Evolutionary conservation across 345 rosid species (phyloP).

Genomic region (Melaleuca alternifolia): DNA sequence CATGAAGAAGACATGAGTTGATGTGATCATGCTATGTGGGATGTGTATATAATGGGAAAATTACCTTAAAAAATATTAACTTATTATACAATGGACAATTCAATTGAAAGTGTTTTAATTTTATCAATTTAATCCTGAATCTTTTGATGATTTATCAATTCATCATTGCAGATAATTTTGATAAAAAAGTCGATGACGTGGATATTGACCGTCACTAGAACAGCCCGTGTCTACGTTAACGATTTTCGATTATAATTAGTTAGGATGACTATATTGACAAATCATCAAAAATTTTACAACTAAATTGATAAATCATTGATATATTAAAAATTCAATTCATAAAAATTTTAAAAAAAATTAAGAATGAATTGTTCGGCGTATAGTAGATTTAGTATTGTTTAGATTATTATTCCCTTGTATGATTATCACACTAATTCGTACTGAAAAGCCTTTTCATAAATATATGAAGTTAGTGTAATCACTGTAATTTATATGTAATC

Average conservation of each 20-base stretch:
- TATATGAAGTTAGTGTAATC: neutral
- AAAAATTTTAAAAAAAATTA: neutral
- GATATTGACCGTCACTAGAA: neutral
- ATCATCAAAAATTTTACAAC: neutral
- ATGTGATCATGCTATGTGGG: neutral
- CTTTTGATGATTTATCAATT: neutral
- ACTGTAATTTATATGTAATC: too few relatives aligned
- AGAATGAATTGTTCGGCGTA: rapidly evolving
- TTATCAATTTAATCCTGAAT: neutral
- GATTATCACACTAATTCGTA: neutral
- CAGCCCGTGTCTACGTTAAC: rapidly evolving
- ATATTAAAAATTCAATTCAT: neutral
- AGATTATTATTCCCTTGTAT: neutral
- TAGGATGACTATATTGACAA: neutral
- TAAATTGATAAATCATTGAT: neutral
- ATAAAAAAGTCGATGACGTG: neutral
- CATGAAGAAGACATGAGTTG: neutral
- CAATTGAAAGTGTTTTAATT: too few relatives aligned
- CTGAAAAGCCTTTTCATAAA: neutral
- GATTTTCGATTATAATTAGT: neutral
- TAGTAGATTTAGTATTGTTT: rapidly evolving
- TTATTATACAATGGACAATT: rapidly evolving
- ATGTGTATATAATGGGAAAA: neutral
- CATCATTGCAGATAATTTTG: neutral
- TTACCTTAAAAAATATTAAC: neutral